Evolutionary conservation across 805 yeast genomes (phyloP).

Genomic region (Hanseniaspora singularis): DNA sequence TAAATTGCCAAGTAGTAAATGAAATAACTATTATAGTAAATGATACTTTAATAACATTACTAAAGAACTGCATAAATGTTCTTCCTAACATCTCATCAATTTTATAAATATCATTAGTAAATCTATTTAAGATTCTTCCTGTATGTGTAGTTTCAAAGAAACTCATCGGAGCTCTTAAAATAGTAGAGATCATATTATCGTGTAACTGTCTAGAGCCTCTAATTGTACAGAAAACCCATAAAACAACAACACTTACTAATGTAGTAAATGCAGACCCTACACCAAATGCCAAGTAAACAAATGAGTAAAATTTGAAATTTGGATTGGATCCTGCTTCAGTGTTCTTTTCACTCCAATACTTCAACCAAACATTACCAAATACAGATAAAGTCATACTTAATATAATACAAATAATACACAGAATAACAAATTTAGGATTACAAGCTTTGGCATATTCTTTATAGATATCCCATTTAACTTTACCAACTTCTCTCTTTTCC

Average conservation of each 20-base stretch:
- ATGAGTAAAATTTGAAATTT: constrained; percentile 54
- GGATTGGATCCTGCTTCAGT: constrained; percentile 60
- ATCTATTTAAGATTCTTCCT: constrained; percentile 82
- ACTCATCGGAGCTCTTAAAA: constrained; percentile 84
- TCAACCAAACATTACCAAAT: constrained; percentile 77
- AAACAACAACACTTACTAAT: constrained; percentile 52
- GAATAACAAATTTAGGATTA: constrained; percentile 49
- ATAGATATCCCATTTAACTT: constrained; percentile 82
- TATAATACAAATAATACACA: constrained; percentile 47
- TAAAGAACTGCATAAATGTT: constrained; percentile 57
- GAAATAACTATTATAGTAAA: constrained; percentile 73
- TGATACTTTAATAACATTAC: constrained; percentile 47
- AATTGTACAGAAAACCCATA: constrained; percentile 75
- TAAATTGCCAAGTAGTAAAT: constrained; percentile 76
- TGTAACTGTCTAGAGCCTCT: constrained; percentile 70
- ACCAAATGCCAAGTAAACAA: constrained; percentile 67
- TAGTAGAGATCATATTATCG: constrained; percentile 57
- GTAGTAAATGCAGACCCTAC: constrained; percentile 48
- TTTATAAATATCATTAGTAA: constrained; percentile 80
- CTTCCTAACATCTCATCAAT: constrained; percentile 70
- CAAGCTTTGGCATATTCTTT: constrained; percentile 77
- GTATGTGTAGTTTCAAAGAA: constrained; percentile 93
- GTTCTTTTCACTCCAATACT: constrained; percentile 93
- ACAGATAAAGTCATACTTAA: constrained; percentile 51
- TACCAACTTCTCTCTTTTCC: constrained; percentile 86